Conservation (phyloP, 495 filamentous ascomycete genomes). For the Penicillium maclennaniae region DNA sequence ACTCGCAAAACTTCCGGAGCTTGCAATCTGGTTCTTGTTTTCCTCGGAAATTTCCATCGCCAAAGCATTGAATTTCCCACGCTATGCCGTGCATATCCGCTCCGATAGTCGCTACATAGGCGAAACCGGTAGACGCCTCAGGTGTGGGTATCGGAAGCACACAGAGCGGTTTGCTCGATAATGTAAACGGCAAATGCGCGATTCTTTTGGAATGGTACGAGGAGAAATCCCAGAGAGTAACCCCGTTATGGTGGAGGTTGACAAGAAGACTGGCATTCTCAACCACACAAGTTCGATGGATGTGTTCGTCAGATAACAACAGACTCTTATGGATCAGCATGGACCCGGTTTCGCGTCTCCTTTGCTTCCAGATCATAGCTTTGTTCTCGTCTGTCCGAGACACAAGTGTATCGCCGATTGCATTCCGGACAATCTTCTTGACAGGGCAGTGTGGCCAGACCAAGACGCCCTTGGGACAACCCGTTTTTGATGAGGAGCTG, state of each 20-base stretch:
- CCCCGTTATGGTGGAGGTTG: conserved; percentile 70
- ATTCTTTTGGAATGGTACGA: conserved; percentile 51
- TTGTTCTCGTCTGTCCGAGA: conserved; percentile 78
- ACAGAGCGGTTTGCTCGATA: conserved; percentile 74
- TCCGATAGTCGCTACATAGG: conserved; percentile 77
- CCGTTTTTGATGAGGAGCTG: conserved; percentile 60
- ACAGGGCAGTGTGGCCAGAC: conserved; percentile 81
- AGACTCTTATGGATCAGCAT: conserved; percentile 64
- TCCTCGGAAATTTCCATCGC: conserved; percentile 18
- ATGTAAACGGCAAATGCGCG: conserved; percentile 54
- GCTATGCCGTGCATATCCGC: conserved; percentile 80
- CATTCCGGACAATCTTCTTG: conserved; percentile 80
- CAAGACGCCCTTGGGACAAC: conserved; percentile 59
- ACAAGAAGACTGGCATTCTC: conserved; percentile 73
- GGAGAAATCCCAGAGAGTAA: conserved; percentile 80
- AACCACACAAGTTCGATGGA: conserved; percentile 77
- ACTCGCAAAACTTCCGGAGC: conserved; percentile 66
- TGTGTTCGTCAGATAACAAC: conserved; percentile 67
- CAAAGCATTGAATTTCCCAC: conserved; percentile 67
- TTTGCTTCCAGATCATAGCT: conserved; percentile 80
- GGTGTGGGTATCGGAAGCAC: conserved; percentile 71
- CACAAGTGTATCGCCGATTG: conserved; percentile 71
- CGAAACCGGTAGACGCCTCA: conserved; percentile 40
- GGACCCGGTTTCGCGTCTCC: conserved; percentile 36
- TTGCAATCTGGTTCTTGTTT: conserved; percentile 26